Evolutionary conservation across 176 grass and related monocot species (phyloP).

Genomic region (Carex myosuroides): DNA sequence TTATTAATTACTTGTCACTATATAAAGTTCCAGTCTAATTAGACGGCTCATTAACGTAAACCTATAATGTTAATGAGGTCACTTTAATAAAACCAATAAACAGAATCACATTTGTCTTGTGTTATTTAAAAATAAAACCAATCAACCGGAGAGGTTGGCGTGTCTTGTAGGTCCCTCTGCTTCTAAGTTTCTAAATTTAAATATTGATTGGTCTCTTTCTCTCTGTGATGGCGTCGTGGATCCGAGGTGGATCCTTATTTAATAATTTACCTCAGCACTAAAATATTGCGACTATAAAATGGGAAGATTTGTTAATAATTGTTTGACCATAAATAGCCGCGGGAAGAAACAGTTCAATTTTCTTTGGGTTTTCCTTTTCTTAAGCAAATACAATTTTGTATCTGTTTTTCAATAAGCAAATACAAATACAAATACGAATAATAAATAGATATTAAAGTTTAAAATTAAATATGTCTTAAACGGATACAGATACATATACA

Average conservation of each 20-base stretch:
- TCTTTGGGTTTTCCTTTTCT: background rate
- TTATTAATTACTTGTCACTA: too few species aligned
- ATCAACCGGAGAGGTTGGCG: background rate
- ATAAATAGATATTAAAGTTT: too few species aligned
- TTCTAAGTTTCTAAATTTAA: background rate
- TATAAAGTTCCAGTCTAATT: too few species aligned
- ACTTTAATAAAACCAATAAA: background rate
- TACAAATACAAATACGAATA: too few species aligned
- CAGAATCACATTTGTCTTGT: background rate
- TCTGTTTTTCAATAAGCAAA: too few species aligned
- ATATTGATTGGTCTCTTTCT: background rate
- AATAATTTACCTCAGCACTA: background rate
- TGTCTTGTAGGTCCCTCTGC: background rate
- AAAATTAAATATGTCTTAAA: too few species aligned
- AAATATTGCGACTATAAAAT: background rate
- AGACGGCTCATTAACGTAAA: too few species aligned
- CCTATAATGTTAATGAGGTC: background rate
- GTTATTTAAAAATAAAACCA: background rate
- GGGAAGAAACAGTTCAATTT: background rate
- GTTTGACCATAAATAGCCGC: background rate
- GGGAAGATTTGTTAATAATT: background rate
- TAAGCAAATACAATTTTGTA: background rate
- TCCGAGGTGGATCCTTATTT: slow-evolving; percentile 6
- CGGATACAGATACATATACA: too few species aligned
- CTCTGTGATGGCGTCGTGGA: background rate